Base-by-base conservation (phyloP, 1,284 basidiomycete species). In the Xerocomus amazonicus region DNA sequence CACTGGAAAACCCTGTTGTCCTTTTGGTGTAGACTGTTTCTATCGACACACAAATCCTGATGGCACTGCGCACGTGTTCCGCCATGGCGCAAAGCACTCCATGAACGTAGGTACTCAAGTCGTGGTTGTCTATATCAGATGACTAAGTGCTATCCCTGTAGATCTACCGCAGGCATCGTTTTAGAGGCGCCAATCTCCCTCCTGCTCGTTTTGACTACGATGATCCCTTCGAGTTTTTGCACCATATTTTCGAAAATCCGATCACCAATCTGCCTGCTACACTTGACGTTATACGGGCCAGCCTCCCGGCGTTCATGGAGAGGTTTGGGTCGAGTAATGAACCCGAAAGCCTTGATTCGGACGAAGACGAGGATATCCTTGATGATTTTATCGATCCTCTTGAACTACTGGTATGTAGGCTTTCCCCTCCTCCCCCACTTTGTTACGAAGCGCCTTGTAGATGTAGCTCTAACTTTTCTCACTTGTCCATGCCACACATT, bases 21-120 rank as follows among this genome's bases (percentile, higher is more conserved):
- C 85, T 2, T 90, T 86, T 55, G 87, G 87, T 27, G 73, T 72
- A 39, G 86, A 90, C 50, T 90, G 87, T 60, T 87, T 89, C 61
- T 90, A 88, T 60, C 75, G 79, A 57, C 87, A 90, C 59, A 59
- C 71, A 45, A 82, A 84, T 29, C 65, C 67, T 2, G 86, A 90
- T 57, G 87, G 87, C 8, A 79, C 83, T 4, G 70, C 72, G 0
- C 73, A 80, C 56, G 57, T 77, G 1, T 85, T 87, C 57, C 57
- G 62, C 23, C 66, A 77, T 32, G 83, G 84, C 4, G 75, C 76
- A 17, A 76, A 79, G 23, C 66, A 70, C 28, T 78, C 73, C 50
- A 80, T 84, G 75, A 70, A 63, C 52, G 77, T 76, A 47, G 43
- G 67, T 47, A 46, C 38, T 31, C 32, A 23, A 23, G 6, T 26